phyloP scores from a whole-genome alignment of 2,329 filamentous ascomycete genomes.

The Colletotrichum eremochloae region DNA sequence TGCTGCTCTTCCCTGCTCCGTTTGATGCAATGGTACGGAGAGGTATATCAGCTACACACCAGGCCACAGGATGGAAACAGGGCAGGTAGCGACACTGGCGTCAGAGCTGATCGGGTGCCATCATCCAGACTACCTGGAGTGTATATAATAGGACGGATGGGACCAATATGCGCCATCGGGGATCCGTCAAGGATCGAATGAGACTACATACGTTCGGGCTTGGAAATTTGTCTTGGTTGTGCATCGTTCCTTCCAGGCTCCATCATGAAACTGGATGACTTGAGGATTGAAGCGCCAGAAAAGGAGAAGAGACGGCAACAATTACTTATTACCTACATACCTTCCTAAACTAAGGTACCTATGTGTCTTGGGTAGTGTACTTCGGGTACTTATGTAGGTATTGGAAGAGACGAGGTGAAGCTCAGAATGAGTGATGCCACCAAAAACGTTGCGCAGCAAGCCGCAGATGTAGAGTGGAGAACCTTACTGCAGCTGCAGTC shows the following conservation, averaged over 20 bases:
- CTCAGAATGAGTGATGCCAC: conserved; percentile 11
- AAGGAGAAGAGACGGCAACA: background rate
- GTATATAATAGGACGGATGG: background rate
- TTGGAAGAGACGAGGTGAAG: conserved; percentile 30
- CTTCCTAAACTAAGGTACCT: no score
- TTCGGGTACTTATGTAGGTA: no score
- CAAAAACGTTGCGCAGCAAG: conserved; percentile 33
- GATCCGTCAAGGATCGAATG: background rate
- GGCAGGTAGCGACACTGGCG: conserved; percentile 30
- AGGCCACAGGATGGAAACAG: conserved; percentile 11
- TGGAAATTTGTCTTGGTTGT: background rate
- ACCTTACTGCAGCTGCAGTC: conserved; percentile 33
- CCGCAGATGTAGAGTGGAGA: background rate
- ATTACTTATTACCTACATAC: background rate
- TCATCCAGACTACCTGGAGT: background rate
- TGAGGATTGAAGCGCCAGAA: background rate
- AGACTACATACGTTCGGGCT: background rate
- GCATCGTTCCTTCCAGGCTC: background rate
- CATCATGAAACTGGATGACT: conserved; percentile 1
- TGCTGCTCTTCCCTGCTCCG: conserved; percentile 21
- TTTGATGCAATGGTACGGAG: background rate
- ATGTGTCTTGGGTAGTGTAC: no score
- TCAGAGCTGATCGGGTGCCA: conserved; percentile 31
- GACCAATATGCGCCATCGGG: background rate
- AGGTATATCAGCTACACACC: conserved; percentile 24